Conservation (phyloP, 2,329 filamentous ascomycete species). For the Venturia carpophila region DNA sequence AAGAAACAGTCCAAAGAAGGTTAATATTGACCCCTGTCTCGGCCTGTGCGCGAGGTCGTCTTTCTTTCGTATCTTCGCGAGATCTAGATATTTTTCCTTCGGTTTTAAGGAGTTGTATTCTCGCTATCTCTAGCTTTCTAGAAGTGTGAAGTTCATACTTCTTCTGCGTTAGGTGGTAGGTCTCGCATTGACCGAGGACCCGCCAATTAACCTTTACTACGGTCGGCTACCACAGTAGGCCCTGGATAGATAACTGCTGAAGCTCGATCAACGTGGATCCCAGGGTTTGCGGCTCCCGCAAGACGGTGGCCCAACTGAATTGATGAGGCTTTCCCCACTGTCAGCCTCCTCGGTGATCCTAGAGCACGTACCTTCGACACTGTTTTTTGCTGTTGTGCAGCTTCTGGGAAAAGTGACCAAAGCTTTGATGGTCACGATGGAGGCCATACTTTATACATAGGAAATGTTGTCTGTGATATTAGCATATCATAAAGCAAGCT, state of each 20-base stretch:
- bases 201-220: too few species aligned
- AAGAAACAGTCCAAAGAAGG: too few species aligned
- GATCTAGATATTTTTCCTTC: too few species aligned
- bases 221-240: too few species aligned
- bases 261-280: background rate
- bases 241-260: background rate
- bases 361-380: background rate
- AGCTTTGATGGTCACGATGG: background rate
- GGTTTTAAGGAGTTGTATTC: too few species aligned
- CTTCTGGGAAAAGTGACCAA: background rate
- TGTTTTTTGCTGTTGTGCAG: background rate
- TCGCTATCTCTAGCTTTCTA: too few species aligned
- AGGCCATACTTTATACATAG: background rate
- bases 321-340: conserved; percentile 1
- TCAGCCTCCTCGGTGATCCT: background rate
- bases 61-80: too few species aligned
- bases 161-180: too few species aligned
- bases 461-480: background rate
- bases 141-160: too few species aligned
- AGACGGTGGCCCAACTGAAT: background rate
- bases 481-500: background rate
- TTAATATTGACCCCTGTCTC: too few species aligned
- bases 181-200: too few species aligned
- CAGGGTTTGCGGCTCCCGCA: background rate
- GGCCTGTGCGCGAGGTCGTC: too few species aligned